Evolutionary conservation across 805 yeast genomes (phyloP).

Genomic region (Schwanniomyces pseudopolymorphus): DNA sequence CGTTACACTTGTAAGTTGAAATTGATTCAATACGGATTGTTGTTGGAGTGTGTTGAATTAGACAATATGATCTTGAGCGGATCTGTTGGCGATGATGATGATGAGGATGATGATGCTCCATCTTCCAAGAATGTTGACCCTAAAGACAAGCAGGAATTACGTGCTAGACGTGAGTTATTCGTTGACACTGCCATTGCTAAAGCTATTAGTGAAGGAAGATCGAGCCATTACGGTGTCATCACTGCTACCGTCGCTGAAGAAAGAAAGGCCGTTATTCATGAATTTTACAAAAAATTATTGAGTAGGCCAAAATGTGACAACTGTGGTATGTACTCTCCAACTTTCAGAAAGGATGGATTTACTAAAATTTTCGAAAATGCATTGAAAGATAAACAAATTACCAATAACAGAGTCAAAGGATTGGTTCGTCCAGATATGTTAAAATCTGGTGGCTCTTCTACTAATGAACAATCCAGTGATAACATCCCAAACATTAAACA

Average conservation of each 20-base stretch:
- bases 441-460: slow-evolving; percentile 25
- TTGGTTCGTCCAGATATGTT: slow-evolving; percentile 70
- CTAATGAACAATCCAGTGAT: slow-evolving; percentile 10
- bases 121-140: slow-evolving; percentile 38
- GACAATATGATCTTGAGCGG: slow-evolving; percentile 58
- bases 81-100: slow-evolving; percentile 39
- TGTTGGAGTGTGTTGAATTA: slow-evolving; percentile 72
- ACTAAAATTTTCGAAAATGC: slow-evolving; percentile 89
- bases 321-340: slow-evolving; percentile 94
- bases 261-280: slow-evolving; percentile 71
- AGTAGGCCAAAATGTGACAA: slow-evolving; percentile 89
- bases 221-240: slow-evolving; percentile 62
- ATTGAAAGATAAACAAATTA: slow-evolving; percentile 74
- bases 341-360: slow-evolving; percentile 92
- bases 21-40: slow-evolving; percentile 83
- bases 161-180: slow-evolving; percentile 61
- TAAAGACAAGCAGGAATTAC: slow-evolving; percentile 45
- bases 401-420: slow-evolving; percentile 83
- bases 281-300: slow-evolving; percentile 70
- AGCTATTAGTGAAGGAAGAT: slow-evolving; percentile 75
- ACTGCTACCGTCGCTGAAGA: slow-evolving; percentile 88
- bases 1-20: slow-evolving; percentile 73
- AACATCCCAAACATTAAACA: slow-evolving; percentile 54
- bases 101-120: slow-evolving; percentile 50
- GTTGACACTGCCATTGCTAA: slow-evolving; percentile 69